Evolutionary conservation across 805 yeast genomes (phyloP), one percentile per base, ranked within the genome.

Genomic region (Cyberlindnera americana): DNA sequence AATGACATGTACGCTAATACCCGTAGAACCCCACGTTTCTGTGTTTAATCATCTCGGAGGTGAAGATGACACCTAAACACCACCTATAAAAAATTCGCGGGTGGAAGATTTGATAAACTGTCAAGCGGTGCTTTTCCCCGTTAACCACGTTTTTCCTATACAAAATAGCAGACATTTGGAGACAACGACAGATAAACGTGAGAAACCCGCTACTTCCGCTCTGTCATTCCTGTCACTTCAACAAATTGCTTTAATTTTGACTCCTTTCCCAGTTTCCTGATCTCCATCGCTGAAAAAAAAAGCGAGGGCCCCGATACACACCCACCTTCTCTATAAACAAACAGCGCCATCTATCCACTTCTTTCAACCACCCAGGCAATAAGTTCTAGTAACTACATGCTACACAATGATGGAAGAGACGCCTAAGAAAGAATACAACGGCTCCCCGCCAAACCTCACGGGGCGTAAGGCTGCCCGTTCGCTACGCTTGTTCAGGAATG

Each of bases 401-500:
- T 16, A 14, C 23, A n/a, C 28, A 12, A 19, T 27, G 3, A 42
- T 38, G 43, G 39, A 28, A 15, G 32, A 42, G 19, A 32, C 37
- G 26, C 40, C 41, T 17, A 27, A 31, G 37, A 31, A 38, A 17
- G 43, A 42, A 11, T 29, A 22, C 32, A 18, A 22, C 18, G 43
- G 39, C 15, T 33, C 38, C 9, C 46, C 49, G 15, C 49, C 48
- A 4, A 45, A 52, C 34, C 43, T 49, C 36, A 66, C 77, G 1
- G 80, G 80, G 5, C 61, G 81, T 43, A 76, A 76, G 50, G 81
- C 81, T 0, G 81, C 83, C 11, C 65, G 73, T 37, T 73, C 81
- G 1, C 57, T 78, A 18, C 61, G 82, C 31, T 57, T 79, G 12
- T 79, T 79, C 52, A 64, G 76, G 40, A 56, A 58, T 15, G 67